These are phyloP conservation scores for Emergomyces orientalis DNA, from an alignment of 2,329 filamentous ascomycete genomes.

Conservation along the genomic window DNA sequence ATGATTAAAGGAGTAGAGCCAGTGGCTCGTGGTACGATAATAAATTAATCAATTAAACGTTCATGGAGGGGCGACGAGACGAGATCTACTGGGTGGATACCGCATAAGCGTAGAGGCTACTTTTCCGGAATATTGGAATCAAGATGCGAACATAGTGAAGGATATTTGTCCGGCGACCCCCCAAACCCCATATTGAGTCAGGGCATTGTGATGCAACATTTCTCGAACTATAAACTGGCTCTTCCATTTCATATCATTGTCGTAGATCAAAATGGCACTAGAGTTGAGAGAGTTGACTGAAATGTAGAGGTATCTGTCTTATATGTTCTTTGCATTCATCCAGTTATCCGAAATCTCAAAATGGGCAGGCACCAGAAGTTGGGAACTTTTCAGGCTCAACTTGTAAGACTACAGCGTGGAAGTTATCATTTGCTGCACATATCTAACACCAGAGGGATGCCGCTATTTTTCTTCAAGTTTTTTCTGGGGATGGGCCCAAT, in stretches of 20 bases:
- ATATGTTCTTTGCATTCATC: neutral
- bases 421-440: neutral
- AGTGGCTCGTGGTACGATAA: neutral
- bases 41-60: neutral
- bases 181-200: neutral
- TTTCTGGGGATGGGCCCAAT: no score
- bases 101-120: neutral
- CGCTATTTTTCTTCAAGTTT: no score
- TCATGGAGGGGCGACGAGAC: neutral
- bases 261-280: neutral
- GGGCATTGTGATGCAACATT: neutral
- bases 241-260: neutral
- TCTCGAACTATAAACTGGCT: neutral
- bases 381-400: neutral
- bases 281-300: neutral
- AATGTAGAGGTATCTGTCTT: neutral
- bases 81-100: neutral
- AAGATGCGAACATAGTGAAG: neutral
- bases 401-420: neutral
- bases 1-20: neutral
- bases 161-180: neutral
- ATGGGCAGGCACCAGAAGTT: no score
- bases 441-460: neutral
- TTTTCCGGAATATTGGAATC: neutral
- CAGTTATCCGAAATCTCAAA: neutral